Base-by-base conservation (phyloP, 192 early-diverging fungal genomes). In the Linnemannia hyalina region DNA sequence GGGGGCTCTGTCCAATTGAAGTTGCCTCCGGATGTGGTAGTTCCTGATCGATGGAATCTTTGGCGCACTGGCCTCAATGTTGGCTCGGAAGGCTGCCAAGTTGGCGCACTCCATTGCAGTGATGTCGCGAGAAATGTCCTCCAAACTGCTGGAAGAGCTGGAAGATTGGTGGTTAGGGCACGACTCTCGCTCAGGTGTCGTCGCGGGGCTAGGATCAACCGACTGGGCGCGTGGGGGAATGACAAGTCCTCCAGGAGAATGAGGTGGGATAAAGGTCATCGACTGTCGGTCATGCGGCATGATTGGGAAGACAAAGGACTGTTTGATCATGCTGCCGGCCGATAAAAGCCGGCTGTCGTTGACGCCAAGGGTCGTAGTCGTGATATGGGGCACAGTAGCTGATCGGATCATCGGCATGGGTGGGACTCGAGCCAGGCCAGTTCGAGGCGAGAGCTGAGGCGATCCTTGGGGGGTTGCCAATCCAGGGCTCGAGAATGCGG, bases 191-290 rank as follows among this genome's bases (percentile, higher is more conserved):
- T 86, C 79, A 16, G 75, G 75, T 6, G 80, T 80, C 32, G 60
- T 70, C 7, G 38, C 65, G 3, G 84, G 71, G 38, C 76, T 81
- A 3, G 78, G 70, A 13, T 70, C 80, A 26, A 57, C 5, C 13
- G 55, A n/a, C 26, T 47, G 38, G 49, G n/a, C 55, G 6, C 78
- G 70, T n/a, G 74, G 70, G 11, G 83, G 83, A 44, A 80, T 54
- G 9, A 85, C 83, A 63, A 85, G 75, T 16, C 83, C 83, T 35
- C 83, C 83, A 40, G 83, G 83, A 32, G 83, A 85, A 42, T 85
- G 78, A 9, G 83, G 75, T 15, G 84, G 79, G 44, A 86, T 63
- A 15, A 80, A 23, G 13, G 68, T 46, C 74, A 80, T 80, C 11
- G 75, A 29, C 16, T 18, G 42, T 63, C 52, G 65, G 47, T 7